phyloP scores from a whole-genome alignment of 306 rosid genomes.

The Macrotyloma uniflorum region DNA sequence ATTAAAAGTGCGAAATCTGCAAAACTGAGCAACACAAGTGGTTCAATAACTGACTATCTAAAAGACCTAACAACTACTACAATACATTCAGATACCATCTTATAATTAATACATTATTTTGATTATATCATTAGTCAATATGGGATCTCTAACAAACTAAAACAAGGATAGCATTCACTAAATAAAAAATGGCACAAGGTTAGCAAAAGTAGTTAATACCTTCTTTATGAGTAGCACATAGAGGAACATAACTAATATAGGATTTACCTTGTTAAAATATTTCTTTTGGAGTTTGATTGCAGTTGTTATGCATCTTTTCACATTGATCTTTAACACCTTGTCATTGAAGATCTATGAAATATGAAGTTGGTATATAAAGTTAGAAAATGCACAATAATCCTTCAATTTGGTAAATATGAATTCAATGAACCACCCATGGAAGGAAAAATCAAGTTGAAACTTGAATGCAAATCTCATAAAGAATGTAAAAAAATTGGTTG shows the following conservation, averaged over 20 bases:
- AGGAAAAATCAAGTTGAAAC: slow-evolving; percentile 8
- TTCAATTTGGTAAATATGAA: background rate
- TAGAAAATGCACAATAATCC: slow-evolving; percentile 27
- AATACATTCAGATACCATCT: background rate
- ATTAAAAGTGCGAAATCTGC: background rate
- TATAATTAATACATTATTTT: background rate
- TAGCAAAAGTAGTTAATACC: slow-evolving; percentile 23
- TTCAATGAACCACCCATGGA: slow-evolving; percentile 11
- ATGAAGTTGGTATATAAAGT: slow-evolving; percentile 30
- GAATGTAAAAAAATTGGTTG: background rate
- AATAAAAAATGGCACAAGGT: slow-evolving; percentile 13
- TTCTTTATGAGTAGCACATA: slow-evolving; percentile 16
- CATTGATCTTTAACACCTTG: slow-evolving; percentile 77
- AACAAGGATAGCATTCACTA: slow-evolving; percentile 20
- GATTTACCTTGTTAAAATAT: slow-evolving; percentile 78
- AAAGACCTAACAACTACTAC: background rate
- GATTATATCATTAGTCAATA: background rate
- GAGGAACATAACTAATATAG: slow-evolving; percentile 27
- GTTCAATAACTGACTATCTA: background rate
- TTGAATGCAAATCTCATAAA: background rate
- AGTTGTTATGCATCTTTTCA: slow-evolving; percentile 69
- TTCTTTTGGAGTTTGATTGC: slow-evolving; percentile 90
- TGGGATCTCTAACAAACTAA: background rate
- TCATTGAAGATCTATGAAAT: slow-evolving; percentile 84
- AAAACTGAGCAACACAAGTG: background rate